Conservation (phyloP, 164 flowering plant genomes). For the Berberis vulgaris region DNA sequence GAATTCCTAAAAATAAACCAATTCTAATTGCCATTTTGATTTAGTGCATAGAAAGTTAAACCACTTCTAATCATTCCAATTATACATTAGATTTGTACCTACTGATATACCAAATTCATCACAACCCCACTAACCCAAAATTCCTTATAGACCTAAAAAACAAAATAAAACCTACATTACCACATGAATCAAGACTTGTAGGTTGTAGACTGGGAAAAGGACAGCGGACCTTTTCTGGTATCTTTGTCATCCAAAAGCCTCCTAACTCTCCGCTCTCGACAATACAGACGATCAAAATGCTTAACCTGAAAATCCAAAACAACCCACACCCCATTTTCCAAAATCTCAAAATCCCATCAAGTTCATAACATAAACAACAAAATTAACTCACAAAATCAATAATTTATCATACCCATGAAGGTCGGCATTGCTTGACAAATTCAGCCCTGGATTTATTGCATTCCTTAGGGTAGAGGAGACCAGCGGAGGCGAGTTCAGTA, state of each 20-base stretch:
- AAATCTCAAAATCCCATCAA: not conserved
- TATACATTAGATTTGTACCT: too few relatives aligned
- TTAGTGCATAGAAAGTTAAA: too few relatives aligned
- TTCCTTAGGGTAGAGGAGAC: slow-evolving; percentile 60
- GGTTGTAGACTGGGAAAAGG: slow-evolving; percentile 76
- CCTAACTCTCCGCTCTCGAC: slow-evolving; percentile 57
- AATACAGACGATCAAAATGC: slow-evolving; percentile 83
- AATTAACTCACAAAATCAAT: not conserved
- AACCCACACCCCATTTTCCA: slow-evolving; percentile 2
- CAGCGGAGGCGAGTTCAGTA: slow-evolving; percentile 69
- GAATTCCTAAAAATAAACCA: too few relatives aligned
- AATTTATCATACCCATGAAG: slow-evolving; percentile 61
- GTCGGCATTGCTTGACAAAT: slow-evolving; percentile 54
- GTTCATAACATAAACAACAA: not conserved
- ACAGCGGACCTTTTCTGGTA: slow-evolving; percentile 70
- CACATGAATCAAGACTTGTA: slow-evolving; percentile 24
- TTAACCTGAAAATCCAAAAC: slow-evolving; percentile 48
- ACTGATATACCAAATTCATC: too few relatives aligned
- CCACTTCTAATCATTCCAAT: too few relatives aligned
- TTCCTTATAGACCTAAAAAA: not conserved
- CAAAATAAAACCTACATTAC: not conserved
- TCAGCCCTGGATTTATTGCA: slow-evolving; percentile 54
- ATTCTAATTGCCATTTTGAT: too few relatives aligned
- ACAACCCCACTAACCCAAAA: not conserved
- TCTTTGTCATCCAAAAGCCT: slow-evolving; percentile 75